These are phyloP conservation scores for Fusarium sterilihyphosum DNA, from an alignment of 2,329 filamentous ascomycete genomes.

Conservation along the genomic window DNA sequence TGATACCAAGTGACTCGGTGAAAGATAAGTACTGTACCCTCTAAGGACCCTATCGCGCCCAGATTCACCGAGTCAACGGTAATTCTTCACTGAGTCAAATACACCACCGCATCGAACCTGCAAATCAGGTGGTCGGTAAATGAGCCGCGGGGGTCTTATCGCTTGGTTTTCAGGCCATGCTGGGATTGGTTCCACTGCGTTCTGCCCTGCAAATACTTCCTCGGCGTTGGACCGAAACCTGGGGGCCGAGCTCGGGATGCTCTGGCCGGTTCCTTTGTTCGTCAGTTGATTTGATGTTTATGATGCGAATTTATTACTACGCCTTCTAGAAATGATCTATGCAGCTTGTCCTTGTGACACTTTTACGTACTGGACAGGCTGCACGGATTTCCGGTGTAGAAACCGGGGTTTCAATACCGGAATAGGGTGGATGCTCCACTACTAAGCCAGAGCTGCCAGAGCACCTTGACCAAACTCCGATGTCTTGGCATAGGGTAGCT, in stretches of 20 bases:
- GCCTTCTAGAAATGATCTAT: slow-evolving; percentile 15
- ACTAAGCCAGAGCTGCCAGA: background rate
- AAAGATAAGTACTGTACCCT: slow-evolving; percentile 15
- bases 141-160: slow-evolving; percentile 22
- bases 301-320: background rate
- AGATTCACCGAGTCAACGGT: slow-evolving; percentile 26
- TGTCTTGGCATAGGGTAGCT: background rate
- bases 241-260: slow-evolving; percentile 19
- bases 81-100: slow-evolving; percentile 30
- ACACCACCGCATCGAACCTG: background rate
- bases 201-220: background rate
- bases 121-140: slow-evolving; percentile 29
- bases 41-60: background rate
- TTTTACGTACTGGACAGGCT: background rate
- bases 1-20: slow-evolving; percentile 34
- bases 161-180: background rate
- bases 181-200: slow-evolving; percentile 4
- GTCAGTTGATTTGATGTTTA: background rate
- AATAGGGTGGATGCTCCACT: background rate
- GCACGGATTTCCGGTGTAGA: background rate
- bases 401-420: slow-evolving; percentile 2
- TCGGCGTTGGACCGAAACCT: slow-evolving; percentile 25
- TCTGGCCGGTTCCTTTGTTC: background rate
- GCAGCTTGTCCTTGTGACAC: slow-evolving; percentile 1
- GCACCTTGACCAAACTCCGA: background rate